phyloP scores from a whole-genome alignment of 148 eudicot genomes.

The Rhododendron williamsianum region DNA sequence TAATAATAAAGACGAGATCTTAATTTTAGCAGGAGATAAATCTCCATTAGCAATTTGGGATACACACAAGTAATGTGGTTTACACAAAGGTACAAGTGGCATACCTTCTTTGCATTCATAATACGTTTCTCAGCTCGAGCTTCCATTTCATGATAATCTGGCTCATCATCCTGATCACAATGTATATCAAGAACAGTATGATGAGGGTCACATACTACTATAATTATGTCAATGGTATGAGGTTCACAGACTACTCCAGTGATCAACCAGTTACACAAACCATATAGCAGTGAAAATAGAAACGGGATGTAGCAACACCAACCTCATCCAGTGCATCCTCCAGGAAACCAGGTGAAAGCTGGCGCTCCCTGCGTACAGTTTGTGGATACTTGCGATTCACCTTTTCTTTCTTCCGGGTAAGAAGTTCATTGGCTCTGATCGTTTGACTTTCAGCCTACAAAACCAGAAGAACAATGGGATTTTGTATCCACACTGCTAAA shows the following conservation, averaged over 20 bases:
- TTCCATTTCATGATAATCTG: slow-evolving; percentile 75
- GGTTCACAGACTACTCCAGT: not conserved
- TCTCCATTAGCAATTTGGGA: not conserved
- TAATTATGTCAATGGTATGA: not conserved
- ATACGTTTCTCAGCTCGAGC: slow-evolving; percentile 93
- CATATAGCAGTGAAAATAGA: not conserved
- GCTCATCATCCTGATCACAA: slow-evolving; percentile 68
- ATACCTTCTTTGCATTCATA: slow-evolving; percentile 83
- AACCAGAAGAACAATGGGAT: slow-evolving; percentile 8
- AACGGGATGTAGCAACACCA: not conserved
- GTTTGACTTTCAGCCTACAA: slow-evolving; percentile 86
- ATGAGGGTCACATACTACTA: not conserved
- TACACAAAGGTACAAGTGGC: not conserved
- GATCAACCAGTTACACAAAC: not conserved
- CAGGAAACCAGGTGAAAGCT: slow-evolving; percentile 94
- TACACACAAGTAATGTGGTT: not conserved
- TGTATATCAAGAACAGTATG: not conserved
- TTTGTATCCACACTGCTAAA: slow-evolving; percentile 1
- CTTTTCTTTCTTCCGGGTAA: slow-evolving; percentile 79
- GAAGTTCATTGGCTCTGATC: slow-evolving; percentile 71
- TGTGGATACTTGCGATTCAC: slow-evolving; percentile 76
- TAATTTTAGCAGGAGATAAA: not conserved
- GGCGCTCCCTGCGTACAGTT: slow-evolving; percentile 75
- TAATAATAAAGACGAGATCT: slow-evolving; percentile 5
- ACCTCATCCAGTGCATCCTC: slow-evolving; percentile 96